Evolutionary conservation across 108 stramenopile species (phyloP), one percentile per base, ranked within the genome.

Genomic region (Asterionellopsis glacialis): DNA sequence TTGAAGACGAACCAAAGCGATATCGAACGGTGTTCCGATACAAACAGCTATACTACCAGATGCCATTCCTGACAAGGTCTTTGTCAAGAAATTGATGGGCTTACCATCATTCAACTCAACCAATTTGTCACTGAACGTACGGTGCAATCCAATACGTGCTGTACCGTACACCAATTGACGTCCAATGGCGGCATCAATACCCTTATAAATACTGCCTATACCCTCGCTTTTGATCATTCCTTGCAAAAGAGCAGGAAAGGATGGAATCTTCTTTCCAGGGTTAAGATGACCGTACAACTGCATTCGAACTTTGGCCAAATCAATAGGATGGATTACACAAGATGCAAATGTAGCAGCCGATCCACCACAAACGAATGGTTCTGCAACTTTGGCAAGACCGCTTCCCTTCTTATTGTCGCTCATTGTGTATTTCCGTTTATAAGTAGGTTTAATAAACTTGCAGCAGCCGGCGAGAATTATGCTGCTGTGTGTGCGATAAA

Each of bases 141-240:
- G 81, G 69, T 99, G 97, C 68, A 99, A 71, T 39, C 98, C 98
- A 64, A 99, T 97, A 47, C 98, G 94, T 2, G 98, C 98, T 4
- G 98, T 99, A 21, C 98, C 98, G 70, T 99, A 99, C 24, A 97
- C 94, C 57, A 97, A 70, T 68, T 99, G 98, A 44, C 98, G 85
- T 55, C 96, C 96, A 59, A 99, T 80, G 49, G 97, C 87, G 25
- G 98, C 98, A 53, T 95, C 94, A 40, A 99, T 84, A 19, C 98
- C 95, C 49, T 90, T 91, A 73, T 98, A 98, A 23, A 96, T 59
- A 51, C 80, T 71, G 21, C 63, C 11, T 41, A 94, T 39, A 10
- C 96, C 97, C 21, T 96, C 96, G 13, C 60, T 59, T 42, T 75
- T 79, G 5, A 98, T 65, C 83, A 96, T 90, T 43, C 75, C 73